Percentiles rank a stretch among this genome's conserved stretches.
These are phyloP conservation scores for Raphanus hybrid DNA, from an alignment of 441 rosid species.

Conservation along the genomic window DNA sequence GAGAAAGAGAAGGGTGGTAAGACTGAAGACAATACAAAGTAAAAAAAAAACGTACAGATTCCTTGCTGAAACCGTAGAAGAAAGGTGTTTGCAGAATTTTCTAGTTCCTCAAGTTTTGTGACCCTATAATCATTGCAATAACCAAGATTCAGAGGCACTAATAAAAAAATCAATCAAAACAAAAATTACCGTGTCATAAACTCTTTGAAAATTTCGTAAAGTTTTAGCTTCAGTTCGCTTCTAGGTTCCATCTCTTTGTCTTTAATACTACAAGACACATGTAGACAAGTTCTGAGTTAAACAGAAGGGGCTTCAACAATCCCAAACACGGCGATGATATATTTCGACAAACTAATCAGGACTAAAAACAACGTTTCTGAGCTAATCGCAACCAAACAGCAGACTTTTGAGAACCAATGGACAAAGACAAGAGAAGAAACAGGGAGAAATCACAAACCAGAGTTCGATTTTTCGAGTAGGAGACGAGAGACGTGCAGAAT, in stretches of 20 bases:
- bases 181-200: conserved; percentile 58
- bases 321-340: background rate
- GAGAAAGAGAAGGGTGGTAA: background rate
- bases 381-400: background rate
- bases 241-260: conserved; percentile 38
- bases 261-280: conserved; percentile 25
- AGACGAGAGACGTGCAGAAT: background rate
- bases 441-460: background rate
- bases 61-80: conserved; percentile 68
- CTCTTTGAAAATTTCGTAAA: conserved; percentile 52
- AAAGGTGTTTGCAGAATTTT: conserved; percentile 52
- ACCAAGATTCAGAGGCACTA: background rate
- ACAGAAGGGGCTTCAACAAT: background rate
- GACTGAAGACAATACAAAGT: background rate
- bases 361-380: background rate
- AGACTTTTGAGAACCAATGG: background rate
- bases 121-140: conserved; percentile 46
- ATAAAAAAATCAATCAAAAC: background rate
- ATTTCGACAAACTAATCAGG: background rate
- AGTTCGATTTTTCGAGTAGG: background rate
- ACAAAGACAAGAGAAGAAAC: background rate
- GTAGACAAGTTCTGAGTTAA: background rate
- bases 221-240: conserved; percentile 44
- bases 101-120: conserved; percentile 71
- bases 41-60: conserved; percentile 52